Evolutionary conservation across 306 rosid genomes (phyloP).

Genomic region (Castanopsis chinensis): DNA sequence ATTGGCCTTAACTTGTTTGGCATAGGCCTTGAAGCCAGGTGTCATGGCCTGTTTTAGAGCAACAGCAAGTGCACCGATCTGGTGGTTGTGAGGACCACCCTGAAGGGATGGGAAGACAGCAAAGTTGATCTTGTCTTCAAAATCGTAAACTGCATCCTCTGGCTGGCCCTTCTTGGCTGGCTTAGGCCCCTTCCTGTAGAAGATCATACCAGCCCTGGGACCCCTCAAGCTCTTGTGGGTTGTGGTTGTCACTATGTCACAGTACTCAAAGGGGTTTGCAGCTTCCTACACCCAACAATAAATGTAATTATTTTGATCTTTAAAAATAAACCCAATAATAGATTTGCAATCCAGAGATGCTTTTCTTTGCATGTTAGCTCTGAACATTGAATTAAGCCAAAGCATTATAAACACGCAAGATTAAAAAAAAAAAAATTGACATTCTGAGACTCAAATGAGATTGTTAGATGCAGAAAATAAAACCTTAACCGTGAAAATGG

Average conservation of each 20-base stretch:
- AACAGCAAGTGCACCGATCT: constrained; percentile 94
- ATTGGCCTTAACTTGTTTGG: constrained; percentile 93
- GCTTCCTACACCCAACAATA: constrained; percentile 58
- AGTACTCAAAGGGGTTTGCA: constrained; percentile 72
- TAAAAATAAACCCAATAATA: too few relatives aligned
- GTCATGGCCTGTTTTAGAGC: constrained; percentile 75
- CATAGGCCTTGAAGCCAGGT: constrained; percentile 83
- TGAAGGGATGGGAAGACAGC: constrained; percentile 95
- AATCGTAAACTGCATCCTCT: constrained; percentile 77
- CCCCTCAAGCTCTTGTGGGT: constrained; percentile 97
- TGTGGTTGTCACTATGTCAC: constrained; percentile 90
- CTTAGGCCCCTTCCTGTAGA: constrained; percentile 85
- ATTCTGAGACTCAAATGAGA: background rate
- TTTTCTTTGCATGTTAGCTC: background rate
- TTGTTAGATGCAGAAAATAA: background rate
- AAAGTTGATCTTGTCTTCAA: constrained; percentile 91
- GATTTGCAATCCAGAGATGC: too few relatives aligned
- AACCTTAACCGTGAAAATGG: too few relatives aligned
- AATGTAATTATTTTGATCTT: background rate
- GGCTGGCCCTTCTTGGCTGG: constrained; percentile 97
- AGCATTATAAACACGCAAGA: background rate
- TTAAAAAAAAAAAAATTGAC: background rate
- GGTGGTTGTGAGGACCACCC: constrained; percentile 98
- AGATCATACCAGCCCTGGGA: constrained; percentile 97
- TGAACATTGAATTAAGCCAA: background rate